Base-by-base conservation (phyloP, 441 rosid species). In the Erodium moschatum region DNA sequence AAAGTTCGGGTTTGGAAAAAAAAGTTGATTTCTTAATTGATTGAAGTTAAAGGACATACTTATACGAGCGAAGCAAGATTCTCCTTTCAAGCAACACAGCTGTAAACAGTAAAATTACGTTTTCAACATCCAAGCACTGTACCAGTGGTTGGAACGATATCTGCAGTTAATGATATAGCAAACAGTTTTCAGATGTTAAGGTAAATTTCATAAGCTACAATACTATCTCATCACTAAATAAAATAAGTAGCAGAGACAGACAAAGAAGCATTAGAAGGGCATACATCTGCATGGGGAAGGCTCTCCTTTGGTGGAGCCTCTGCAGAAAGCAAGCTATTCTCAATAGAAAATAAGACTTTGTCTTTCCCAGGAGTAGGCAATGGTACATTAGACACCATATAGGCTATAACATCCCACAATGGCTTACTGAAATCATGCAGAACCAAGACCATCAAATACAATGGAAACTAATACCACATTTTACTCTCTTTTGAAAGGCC, bases 321-420 rank as follows among this genome's bases (percentile, higher is more conserved):
- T 70, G 81, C 95, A 18, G 90, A 83, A 72, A 95, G 99, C 77
- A 91, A 72, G 81, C 85, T 84, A 73, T 86, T 95, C 81, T 90
- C 98, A 46, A 92, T 83, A 72, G 98, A 84, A 85, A 90, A 92
- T 79, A 95, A 84, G 77, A 92, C 85, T 63, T 96, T 81, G 72
- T 95, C 97, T 79, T 85, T 89, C 76, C 97, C 99, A 56, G 98
- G 95, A 75, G 89, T 88, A 24, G 98, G 98, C 86, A 95, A 75
- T 67, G 98, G 96, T 66, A 95, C 98, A 75, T 86, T 86, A 64
- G 90, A 84, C 46, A 91, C 90, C 83, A 85, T 78, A 75, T 82
- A 72, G 68, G 90, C 79, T 62, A 95, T 90, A 76, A 84, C 80
- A 65, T 92, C 98, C 99, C 98, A 95, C 64, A 95, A 76, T 11